Percentiles rank a stretch among this genome's conserved stretches.
These are phyloP conservation scores for Asterella californica DNA, from an alignment of 225 moss, liverwort and hornwort genomes.

Conservation along the genomic window DNA sequence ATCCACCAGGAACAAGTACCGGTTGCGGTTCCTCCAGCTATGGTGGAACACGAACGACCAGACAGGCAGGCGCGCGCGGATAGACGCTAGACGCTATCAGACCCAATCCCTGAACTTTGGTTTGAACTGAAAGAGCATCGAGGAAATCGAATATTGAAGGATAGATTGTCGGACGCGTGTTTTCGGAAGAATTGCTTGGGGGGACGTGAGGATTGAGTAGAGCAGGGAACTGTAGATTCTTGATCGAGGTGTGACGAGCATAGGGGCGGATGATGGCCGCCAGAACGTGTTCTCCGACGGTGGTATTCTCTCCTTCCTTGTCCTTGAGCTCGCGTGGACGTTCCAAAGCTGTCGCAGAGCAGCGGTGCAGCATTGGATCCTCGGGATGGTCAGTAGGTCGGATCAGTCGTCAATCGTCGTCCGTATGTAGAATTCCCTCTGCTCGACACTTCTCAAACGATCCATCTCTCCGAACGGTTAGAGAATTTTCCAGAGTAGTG, in stretches of 20 bases:
- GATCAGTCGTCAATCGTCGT: background rate
- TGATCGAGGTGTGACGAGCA: background rate
- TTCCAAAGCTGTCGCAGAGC: background rate
- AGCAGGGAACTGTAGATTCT: background rate
- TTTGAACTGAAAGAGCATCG: background rate
- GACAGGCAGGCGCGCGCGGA: background rate
- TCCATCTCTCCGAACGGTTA: too few species aligned
- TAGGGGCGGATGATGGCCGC: constrained; percentile 7
- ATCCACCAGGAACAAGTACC: constrained; percentile 8
- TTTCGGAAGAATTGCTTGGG: too few species aligned
- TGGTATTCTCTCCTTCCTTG: background rate
- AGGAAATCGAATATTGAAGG: background rate
- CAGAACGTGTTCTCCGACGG: too few species aligned
- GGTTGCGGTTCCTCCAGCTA: background rate
- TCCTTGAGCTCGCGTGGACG: background rate
- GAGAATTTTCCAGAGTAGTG: too few species aligned
- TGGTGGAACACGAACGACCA: background rate
- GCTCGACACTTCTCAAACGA: too few species aligned
- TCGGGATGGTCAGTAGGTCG: background rate
- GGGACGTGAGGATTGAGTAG: too few species aligned
- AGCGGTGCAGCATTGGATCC: background rate
- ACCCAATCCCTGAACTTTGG: background rate
- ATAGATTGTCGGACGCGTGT: too few species aligned
- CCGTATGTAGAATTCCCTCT: too few species aligned
- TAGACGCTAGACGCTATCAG: too few species aligned